These are phyloP conservation scores for Kwoniella dendrophila DNA, from an alignment of 768 basidiomycete species.

Conservation along the genomic window DNA sequence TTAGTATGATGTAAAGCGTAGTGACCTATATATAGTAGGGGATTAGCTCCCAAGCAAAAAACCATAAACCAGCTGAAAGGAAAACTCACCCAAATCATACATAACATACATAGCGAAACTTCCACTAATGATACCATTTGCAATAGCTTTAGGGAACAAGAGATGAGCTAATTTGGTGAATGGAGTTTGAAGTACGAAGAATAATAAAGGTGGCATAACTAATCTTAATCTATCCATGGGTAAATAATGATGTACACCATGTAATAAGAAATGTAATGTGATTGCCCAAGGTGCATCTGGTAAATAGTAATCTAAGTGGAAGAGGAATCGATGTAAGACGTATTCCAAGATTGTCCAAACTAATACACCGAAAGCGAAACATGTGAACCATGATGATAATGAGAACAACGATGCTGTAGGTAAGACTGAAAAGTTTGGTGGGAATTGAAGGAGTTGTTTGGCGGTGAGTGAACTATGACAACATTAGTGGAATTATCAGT, in stretches of 20 bases:
- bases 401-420: conserved; percentile 59
- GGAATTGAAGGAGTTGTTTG: conserved; percentile 32
- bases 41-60: conserved; percentile 7
- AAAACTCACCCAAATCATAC: conserved; percentile 50
- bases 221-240: conserved; percentile 94
- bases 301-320: conserved; percentile 86
- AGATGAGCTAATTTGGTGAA: conserved; percentile 82
- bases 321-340: conserved; percentile 88
- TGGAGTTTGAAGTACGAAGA: conserved; percentile 73
- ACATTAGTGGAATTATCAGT: conserved; percentile 54
- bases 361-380: conserved; percentile 81
- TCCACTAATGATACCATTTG: conserved; percentile 90
- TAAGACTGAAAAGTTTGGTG: conserved; percentile 59
- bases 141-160: conserved; percentile 78
- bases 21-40: conserved; percentile 70
- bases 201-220: conserved; percentile 93
- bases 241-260: conserved; percentile 96
- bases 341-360: conserved; percentile 97
- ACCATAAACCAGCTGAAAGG: background rate
- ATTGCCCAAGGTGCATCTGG: conserved; percentile 81
- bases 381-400: conserved; percentile 64
- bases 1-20: conserved; percentile 89
- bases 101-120: conserved; percentile 61
- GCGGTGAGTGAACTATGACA: conserved; percentile 53
- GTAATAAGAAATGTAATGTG: conserved; percentile 84